Conservation (phyloP, 2,329 filamentous ascomycete species). For the Colletotrichum destructivum region DNA sequence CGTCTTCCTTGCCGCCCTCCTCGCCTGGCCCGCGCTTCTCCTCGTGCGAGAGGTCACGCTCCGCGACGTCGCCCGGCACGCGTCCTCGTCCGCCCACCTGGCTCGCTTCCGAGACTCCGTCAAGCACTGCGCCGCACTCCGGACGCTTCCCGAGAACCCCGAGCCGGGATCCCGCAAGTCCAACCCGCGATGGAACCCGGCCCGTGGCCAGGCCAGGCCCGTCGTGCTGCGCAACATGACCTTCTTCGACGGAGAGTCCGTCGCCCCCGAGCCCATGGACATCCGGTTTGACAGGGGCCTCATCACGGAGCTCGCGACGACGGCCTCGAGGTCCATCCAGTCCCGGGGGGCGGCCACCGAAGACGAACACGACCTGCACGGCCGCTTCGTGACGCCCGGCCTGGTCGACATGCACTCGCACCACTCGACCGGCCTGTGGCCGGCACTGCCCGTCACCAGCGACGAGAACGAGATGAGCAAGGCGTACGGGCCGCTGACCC, state of each 20-base stretch:
- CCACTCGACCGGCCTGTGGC: conserved; percentile 54
- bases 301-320: conserved; percentile 49
- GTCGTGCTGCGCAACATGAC: conserved; percentile 58
- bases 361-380: conserved; percentile 50
- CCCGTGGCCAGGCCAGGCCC: conserved; percentile 54
- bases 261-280: conserved; percentile 53
- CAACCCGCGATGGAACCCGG: conserved; percentile 59
- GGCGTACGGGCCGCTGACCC: conserved; percentile 53
- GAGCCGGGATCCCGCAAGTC: conserved; percentile 24
- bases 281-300: conserved; percentile 56
- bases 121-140: conserved; percentile 36
- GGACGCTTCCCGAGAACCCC: conserved; percentile 35
- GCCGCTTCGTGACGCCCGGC: conserved; percentile 60
- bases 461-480: conserved; percentile 56
- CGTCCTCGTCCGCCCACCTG: conserved; percentile 31
- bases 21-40: conserved; percentile 37
- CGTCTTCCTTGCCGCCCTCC: conserved; percentile 15
- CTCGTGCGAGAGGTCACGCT: conserved; percentile 32
- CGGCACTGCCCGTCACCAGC: conserved; percentile 47
- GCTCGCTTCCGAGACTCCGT: conserved; percentile 34
- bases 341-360: conserved; percentile 41
- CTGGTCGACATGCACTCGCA: conserved; percentile 64
- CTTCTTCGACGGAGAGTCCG: conserved; percentile 59
- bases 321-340: conserved; percentile 37
- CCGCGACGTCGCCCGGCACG: conserved; percentile 24